Conservation (phyloP, 73 alveolate species). For the Effrenium voratum region DNA sequence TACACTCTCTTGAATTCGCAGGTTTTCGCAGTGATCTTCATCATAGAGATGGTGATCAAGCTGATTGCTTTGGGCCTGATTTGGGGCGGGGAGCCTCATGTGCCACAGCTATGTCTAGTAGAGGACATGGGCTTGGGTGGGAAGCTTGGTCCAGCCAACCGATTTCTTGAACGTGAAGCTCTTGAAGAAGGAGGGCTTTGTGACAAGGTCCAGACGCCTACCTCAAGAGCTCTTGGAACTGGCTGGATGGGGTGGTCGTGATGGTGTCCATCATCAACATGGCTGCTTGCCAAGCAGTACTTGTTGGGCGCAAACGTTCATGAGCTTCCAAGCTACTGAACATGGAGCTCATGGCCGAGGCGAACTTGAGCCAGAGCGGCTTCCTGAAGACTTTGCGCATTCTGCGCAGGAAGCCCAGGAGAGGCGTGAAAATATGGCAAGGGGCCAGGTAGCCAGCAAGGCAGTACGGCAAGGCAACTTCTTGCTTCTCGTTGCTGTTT, state of each 20-base stretch:
- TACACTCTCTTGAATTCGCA: neutral
- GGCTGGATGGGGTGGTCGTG: slow-evolving; percentile 95
- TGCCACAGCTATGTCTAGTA: too few species aligned
- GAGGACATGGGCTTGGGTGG: too few species aligned
- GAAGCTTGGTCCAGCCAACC: too few species aligned
- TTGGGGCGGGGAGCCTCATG: slow-evolving; percentile 40
- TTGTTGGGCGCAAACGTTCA: neutral
- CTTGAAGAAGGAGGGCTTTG: neutral
- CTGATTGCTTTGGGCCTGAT: slow-evolving; percentile 95
- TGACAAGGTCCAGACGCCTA: neutral
- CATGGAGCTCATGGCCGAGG: neutral
- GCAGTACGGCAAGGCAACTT: too few species aligned
- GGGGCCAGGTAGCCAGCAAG: too few species aligned
- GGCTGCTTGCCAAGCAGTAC: neutral
- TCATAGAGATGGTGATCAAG: slow-evolving; percentile 95
- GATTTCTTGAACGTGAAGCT: neutral
- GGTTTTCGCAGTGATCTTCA: slow-evolving; percentile 95
- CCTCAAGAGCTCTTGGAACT: slow-evolving; percentile 94
- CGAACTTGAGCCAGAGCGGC: slow-evolving; percentile 67
- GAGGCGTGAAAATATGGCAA: too few species aligned
- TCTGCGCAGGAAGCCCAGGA: too few species aligned
- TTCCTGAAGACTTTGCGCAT: slow-evolving; percentile 95
- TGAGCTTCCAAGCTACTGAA: neutral
- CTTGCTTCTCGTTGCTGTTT: too few species aligned
- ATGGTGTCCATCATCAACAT: slow-evolving; percentile 91